Percentiles rank a stretch among this genome's conserved stretches.
Evolutionary conservation across 1,139 yeast species (phyloP).

Genomic region (Saccharomycopsis phalli): DNA sequence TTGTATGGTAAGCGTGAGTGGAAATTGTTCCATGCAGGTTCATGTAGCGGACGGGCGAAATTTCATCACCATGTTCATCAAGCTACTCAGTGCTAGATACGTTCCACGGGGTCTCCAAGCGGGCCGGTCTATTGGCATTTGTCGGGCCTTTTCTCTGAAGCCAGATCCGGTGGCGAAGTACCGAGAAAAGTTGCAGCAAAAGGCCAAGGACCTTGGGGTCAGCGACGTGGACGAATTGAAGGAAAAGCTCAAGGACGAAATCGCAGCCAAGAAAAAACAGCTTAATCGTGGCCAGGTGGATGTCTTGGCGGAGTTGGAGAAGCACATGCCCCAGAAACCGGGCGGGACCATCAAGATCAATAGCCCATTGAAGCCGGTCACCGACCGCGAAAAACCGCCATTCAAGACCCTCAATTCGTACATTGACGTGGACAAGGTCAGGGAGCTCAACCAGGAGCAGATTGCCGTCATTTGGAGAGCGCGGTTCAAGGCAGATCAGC

Average conservation of each 20-base stretch:
- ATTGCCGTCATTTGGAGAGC: conserved; percentile 86
- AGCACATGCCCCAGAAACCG: conserved; percentile 38
- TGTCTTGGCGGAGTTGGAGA: conserved; percentile 60
- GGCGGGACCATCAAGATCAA: conserved; percentile 24
- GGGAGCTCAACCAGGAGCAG: conserved; percentile 49
- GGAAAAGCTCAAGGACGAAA: conserved; percentile 51
- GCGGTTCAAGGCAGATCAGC: conserved; percentile 56
- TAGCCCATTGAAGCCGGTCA: conserved; percentile 24
- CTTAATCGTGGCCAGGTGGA: conserved; percentile 46
- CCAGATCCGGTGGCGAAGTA: conserved; percentile 26
- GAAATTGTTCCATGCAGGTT: too few species aligned
- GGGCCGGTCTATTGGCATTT: too few species aligned
- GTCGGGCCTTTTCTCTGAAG: too few species aligned
- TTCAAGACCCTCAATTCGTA: conserved; percentile 66
- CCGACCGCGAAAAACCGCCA: conserved; percentile 30
- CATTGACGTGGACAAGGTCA: conserved; percentile 59
- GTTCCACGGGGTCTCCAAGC: too few species aligned
- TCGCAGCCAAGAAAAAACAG: conserved; percentile 47
- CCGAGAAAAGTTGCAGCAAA: conserved; percentile 36
- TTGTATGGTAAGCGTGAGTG: too few species aligned
- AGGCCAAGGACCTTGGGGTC: conserved; percentile 42
- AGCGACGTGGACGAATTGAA: conserved; percentile 53
- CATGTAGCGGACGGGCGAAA: too few species aligned
- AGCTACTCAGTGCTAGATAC: too few species aligned
- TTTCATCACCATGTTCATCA: too few species aligned